Conservation (phyloP, 2,329 filamentous ascomycete species). For the Cryphonectria carpinicola region DNA sequence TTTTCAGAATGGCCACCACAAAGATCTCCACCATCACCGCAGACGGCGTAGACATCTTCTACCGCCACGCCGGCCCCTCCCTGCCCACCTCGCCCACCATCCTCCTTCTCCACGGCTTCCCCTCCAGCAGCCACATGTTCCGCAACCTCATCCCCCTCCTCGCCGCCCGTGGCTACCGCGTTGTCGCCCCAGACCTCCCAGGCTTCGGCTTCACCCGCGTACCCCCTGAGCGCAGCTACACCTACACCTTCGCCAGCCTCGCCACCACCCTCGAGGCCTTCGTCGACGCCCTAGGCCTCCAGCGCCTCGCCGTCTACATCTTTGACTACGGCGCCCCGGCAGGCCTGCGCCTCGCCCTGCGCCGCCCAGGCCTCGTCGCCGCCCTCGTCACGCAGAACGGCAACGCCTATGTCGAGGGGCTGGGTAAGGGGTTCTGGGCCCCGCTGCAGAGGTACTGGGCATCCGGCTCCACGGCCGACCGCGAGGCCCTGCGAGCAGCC, state of each 20-base stretch:
- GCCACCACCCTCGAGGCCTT: conserved; percentile 53
- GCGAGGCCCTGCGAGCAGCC: conserved; percentile 41
- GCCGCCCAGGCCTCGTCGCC: conserved; percentile 49
- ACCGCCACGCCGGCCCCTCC: conserved; percentile 40
- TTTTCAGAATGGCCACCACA: conserved; percentile 17
- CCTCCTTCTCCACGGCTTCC: conserved; percentile 51
- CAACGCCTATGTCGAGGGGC: conserved; percentile 62
- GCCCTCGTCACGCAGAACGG: conserved; percentile 64
- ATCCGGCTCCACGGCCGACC: conserved; percentile 38
- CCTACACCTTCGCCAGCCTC: conserved; percentile 59
- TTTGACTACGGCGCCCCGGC: conserved; percentile 67
- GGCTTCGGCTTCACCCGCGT: conserved; percentile 62
- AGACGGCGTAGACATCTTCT: conserved; percentile 46
- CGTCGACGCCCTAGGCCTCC: conserved; percentile 49
- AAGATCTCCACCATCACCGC: conserved; percentile 34
- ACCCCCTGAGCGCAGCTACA: conserved; percentile 45
- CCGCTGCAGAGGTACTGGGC: conserved; percentile 52
- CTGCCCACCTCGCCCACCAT: conserved; percentile 39
- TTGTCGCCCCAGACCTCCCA: conserved; percentile 62
- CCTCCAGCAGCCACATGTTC: conserved; percentile 48
- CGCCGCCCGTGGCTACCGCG: conserved; percentile 41
- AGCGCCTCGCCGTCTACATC: conserved; percentile 58
- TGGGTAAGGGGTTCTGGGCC: conserved; percentile 54
- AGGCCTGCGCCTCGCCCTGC: conserved; percentile 56
- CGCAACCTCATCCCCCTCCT: conserved; percentile 50